Conservation (phyloP, 345 rosid genomes). For the Xanthoceras sorbifolium region DNA sequence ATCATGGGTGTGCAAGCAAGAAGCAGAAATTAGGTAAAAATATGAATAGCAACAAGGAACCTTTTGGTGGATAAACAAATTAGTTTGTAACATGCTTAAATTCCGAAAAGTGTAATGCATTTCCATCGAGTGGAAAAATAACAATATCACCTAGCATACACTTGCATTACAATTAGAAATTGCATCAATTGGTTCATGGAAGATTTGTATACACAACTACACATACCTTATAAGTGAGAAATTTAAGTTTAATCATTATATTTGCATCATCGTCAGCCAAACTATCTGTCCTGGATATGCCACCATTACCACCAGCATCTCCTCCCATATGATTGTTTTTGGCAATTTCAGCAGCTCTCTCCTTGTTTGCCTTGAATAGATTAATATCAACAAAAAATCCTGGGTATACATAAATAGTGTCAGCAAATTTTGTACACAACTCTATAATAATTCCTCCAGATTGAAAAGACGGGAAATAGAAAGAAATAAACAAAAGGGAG, state of each 20-base stretch:
- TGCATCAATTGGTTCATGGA: background rate
- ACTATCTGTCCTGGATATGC: conserved; percentile 38
- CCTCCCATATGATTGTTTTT: conserved; percentile 37
- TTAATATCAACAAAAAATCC: conserved; percentile 93
- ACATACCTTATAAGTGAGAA: conserved; percentile 89
- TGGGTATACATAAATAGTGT: conserved; percentile 30
- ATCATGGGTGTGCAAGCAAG: background rate
- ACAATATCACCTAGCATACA: background rate
- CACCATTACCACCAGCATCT: conserved; percentile 44
- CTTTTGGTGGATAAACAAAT: background rate
- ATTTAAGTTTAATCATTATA: conserved; percentile 90
- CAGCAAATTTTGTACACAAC: conserved; percentile 20
- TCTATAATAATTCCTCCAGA: background rate
- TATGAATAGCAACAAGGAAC: background rate
- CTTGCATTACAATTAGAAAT: background rate
- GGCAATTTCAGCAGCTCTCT: conserved; percentile 51
- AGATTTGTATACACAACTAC: background rate
- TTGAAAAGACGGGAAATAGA: background rate
- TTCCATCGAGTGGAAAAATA: background rate
- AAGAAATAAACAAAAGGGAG: conserved; percentile 10
- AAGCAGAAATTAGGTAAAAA: background rate
- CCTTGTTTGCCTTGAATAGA: conserved; percentile 78
- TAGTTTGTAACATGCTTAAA: background rate
- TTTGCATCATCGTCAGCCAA: conserved; percentile 89
- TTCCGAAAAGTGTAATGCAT: background rate